A percentile compares a stretch with the other conserved stretches of the same genome.
phyloP scores from a whole-genome alignment of 768 basidiomycete genomes.

The Baorangia bicolor region DNA sequence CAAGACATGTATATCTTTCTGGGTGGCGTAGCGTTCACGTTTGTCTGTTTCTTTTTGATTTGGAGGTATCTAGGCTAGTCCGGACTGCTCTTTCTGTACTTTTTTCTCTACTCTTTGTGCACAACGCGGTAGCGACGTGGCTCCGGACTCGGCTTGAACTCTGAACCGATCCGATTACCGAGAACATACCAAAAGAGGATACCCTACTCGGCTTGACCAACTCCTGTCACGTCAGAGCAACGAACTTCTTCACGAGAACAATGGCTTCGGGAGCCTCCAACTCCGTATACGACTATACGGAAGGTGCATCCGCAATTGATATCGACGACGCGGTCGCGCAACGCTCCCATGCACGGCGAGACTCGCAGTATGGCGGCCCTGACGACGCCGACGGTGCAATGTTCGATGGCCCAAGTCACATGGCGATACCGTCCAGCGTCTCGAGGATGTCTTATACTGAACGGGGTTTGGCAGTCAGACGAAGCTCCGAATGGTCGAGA shows the following conservation, averaged over 20 bases:
- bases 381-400: conserved; percentile 63
- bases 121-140: conserved; percentile 1
- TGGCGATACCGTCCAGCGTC: conserved; percentile 72
- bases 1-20: conserved; percentile 96
- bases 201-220: neutral
- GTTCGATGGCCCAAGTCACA: conserved; percentile 71
- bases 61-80: conserved; percentile 80
- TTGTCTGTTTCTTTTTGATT: conserved; percentile 92
- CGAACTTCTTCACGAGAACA: neutral
- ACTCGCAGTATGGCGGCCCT: conserved; percentile 56
- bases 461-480: conserved; percentile 39
- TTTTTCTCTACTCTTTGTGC: neutral
- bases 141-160: neutral
- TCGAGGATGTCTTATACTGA: conserved; percentile 75
- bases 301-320: conserved; percentile 77
- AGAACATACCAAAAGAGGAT: conserved; percentile 16
- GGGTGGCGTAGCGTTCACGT: conserved; percentile 80
- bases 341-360: conserved; percentile 52
- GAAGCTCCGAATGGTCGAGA: conserved; percentile 54
- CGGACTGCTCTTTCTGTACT: neutral
- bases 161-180: neutral
- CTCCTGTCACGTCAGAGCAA: neutral
- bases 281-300: conserved; percentile 67
- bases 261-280: conserved; percentile 21
- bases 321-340: conserved; percentile 61